Percentiles rank a stretch among this genome's conserved stretches.
These are phyloP conservation scores for Amesomyces nigricolor DNA, from an alignment of 2,329 filamentous ascomycete species.

Conservation along the genomic window DNA sequence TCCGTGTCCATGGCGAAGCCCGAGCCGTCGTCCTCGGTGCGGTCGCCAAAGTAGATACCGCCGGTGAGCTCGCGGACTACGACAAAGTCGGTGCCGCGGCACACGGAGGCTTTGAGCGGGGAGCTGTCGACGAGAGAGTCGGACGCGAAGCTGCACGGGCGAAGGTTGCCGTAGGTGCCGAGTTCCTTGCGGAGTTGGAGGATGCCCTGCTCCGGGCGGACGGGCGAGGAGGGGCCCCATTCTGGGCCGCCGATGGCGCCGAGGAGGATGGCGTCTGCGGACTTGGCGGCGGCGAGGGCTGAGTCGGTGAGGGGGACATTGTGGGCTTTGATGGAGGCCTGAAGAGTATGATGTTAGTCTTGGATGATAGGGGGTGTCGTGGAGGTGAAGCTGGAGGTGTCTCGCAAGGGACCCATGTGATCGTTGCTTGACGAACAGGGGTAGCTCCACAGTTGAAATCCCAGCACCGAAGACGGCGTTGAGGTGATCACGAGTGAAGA, in stretches of 20 bases:
- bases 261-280: conserved; percentile 82
- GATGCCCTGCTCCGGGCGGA: conserved; percentile 89
- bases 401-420: no score
- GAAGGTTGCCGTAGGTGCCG: conserved; percentile 88
- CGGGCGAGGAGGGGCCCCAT: conserved; percentile 78
- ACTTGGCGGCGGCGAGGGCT: conserved; percentile 75
- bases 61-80: conserved; percentile 89
- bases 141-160: conserved; percentile 92
- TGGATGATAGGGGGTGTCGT: background rate
- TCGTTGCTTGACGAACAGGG: background rate
- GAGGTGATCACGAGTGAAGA: background rate
- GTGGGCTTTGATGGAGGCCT: conserved; percentile 84
- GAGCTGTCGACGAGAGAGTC: conserved; percentile 77
- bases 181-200: conserved; percentile 90
- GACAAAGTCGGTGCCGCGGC: conserved; percentile 83
- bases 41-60: conserved; percentile 92
- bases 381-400: no score
- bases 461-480: background rate
- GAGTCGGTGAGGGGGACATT: conserved; percentile 75
- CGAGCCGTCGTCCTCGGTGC: conserved; percentile 71
- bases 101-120: conserved; percentile 79
- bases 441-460: conserved; percentile 5
- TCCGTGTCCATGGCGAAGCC: conserved; percentile 77
- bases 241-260: conserved; percentile 93
- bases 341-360: conserved; percentile 1